A percentile compares a stretch with the other conserved stretches of the same genome.
phyloP scores from a whole-genome alignment of 352 stramenopile species.

The Pythium scleroteichum region DNA sequence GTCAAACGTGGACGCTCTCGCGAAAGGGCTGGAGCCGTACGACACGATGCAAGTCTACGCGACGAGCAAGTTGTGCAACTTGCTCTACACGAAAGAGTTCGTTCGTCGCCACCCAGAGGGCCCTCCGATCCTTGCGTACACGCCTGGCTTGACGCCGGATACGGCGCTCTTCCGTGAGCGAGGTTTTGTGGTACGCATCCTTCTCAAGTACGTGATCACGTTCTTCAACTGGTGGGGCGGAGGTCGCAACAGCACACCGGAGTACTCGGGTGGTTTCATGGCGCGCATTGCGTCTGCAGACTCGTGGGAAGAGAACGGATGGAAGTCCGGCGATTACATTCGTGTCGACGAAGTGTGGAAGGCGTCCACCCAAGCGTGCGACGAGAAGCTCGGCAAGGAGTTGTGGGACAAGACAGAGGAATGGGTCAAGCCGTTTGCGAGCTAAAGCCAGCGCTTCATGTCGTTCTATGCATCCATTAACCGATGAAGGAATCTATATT shows the following conservation, averaged over 20 bases:
- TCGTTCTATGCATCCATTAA: too few species aligned
- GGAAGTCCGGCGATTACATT: slow-evolving; percentile 29
- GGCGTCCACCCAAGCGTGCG: slow-evolving; percentile 21
- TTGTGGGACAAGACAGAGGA: slow-evolving; percentile 34
- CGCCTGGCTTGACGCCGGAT: slow-evolving; percentile 28
- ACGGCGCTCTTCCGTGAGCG: slow-evolving; percentile 27
- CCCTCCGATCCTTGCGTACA: slow-evolving; percentile 29
- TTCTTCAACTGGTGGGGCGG: slow-evolving; percentile 1
- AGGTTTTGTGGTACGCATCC: slow-evolving; percentile 3
- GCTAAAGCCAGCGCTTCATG: too few species aligned
- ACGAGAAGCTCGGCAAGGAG: slow-evolving; percentile 21
- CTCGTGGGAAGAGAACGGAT: slow-evolving; percentile 13
- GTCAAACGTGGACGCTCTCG: slow-evolving; percentile 12
- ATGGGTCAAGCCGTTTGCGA: slow-evolving; percentile 13
- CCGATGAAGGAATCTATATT: too few species aligned
- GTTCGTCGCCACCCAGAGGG: slow-evolving; percentile 17
- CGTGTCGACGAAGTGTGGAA: slow-evolving; percentile 28
- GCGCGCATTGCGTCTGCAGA: slow-evolving; percentile 28
- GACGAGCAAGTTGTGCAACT: slow-evolving; percentile 27
- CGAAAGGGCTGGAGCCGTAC: background rate
- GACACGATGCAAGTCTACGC: slow-evolving; percentile 11
- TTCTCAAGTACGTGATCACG: slow-evolving; percentile 14
- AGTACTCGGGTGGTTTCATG: slow-evolving; percentile 32
- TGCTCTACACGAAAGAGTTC: slow-evolving; percentile 23
- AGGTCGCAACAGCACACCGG: slow-evolving; percentile 17